phyloP scores from a whole-genome alignment of 805 yeast species.

The Metschnikowia peoriensis region DNA sequence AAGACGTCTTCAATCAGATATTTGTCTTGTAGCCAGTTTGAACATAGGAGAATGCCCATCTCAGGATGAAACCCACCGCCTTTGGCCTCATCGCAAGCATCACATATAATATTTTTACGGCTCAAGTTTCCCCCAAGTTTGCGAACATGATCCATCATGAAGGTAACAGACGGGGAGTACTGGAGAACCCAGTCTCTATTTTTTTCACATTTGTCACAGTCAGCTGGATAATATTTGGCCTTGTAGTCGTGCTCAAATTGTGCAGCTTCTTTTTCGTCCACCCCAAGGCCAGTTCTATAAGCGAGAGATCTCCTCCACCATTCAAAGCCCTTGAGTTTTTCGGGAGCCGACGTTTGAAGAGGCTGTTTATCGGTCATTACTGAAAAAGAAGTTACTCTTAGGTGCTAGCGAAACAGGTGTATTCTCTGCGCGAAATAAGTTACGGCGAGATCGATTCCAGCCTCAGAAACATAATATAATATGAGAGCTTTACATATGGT shows the following conservation, averaged over 20 bases:
- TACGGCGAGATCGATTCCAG: neutral
- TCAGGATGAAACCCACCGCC: constrained; percentile 96
- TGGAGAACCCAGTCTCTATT: constrained; percentile 76
- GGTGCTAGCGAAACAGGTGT: neutral
- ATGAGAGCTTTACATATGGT: neutral
- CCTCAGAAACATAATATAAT: neutral
- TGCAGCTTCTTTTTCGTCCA: constrained; percentile 47
- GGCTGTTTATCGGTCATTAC: constrained; percentile 3
- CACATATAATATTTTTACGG: constrained; percentile 65
- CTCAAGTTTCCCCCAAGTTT: constrained; percentile 55
- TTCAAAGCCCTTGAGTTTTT: constrained; percentile 52
- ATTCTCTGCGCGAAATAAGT: neutral
- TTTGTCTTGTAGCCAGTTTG: constrained; percentile 70
- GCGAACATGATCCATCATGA: constrained; percentile 80
- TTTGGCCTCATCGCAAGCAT: constrained; percentile 72
- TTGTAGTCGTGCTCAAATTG: constrained; percentile 61
- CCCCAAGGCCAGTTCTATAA: constrained; percentile 69
- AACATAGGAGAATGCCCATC: constrained; percentile 81
- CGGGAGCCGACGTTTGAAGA: constrained; percentile 27
- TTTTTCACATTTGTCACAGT: constrained; percentile 71
- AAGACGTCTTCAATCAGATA: constrained; percentile 88
- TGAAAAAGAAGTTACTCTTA: neutral
- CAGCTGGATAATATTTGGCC: constrained; percentile 38
- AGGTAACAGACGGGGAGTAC: constrained; percentile 80
- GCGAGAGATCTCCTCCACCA: constrained; percentile 80